phyloP scores from a whole-genome alignment of 108 stramenopile species.

The Pseudonitzschia multiseries region DNA sequence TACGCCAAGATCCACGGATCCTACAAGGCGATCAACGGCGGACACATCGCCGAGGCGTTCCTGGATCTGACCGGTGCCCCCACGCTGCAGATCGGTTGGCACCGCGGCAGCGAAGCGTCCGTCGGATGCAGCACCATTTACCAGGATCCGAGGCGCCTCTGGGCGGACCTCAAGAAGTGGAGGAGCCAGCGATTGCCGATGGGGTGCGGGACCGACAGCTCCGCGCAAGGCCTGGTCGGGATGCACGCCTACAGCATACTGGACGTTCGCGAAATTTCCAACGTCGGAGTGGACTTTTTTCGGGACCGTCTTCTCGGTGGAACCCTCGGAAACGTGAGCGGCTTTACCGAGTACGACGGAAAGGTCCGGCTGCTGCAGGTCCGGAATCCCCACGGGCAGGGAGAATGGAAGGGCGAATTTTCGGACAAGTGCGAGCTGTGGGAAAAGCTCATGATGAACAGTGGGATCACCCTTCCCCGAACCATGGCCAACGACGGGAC shows the following conservation, averaged over 20 bases:
- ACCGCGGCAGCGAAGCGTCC: not conserved
- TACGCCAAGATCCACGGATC: constrained; percentile 92
- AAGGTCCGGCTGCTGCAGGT: constrained; percentile 78
- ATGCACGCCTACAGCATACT: constrained; percentile 94
- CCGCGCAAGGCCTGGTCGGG: constrained; percentile 78
- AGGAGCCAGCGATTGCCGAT: constrained; percentile 57
- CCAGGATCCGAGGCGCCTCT: constrained; percentile 56
- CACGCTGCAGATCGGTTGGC: constrained; percentile 48
- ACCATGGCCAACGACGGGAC: constrained; percentile 68
- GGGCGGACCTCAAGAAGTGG: constrained; percentile 51
- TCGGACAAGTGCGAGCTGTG: constrained; percentile 50
- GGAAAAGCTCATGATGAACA: constrained; percentile 43
- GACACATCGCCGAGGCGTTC: constrained; percentile 85
- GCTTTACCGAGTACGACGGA: constrained; percentile 67
- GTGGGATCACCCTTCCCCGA: constrained; percentile 39
- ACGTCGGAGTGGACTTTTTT: constrained; percentile 67
- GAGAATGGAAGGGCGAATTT: constrained; percentile 84
- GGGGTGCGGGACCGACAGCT: constrained; percentile 70
- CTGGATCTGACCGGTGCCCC: constrained; percentile 83
- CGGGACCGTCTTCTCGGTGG: constrained; percentile 32
- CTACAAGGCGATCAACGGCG: constrained; percentile 68
- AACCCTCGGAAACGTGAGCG: constrained; percentile 55
- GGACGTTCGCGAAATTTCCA: constrained; percentile 78
- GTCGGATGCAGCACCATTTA: not conserved
- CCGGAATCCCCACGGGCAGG: constrained; percentile 76